Evolutionary conservation across 2,329 filamentous ascomycete species (phyloP), one percentile per base, ranked within the genome.

Genomic region (Rasamsonia emersonii): DNA sequence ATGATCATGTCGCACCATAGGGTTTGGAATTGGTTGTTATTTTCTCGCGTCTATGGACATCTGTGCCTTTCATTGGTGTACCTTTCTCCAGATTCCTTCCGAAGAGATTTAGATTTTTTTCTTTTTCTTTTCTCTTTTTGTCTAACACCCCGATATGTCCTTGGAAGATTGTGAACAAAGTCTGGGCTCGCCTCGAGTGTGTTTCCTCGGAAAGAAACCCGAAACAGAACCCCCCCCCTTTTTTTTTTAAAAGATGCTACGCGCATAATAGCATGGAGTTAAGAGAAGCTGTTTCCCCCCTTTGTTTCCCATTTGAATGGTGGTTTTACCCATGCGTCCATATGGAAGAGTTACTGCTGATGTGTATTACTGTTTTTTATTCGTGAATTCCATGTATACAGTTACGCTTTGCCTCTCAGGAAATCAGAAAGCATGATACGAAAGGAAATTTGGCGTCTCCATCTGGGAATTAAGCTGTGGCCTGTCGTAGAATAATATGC

Each of bases 21-120:
- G 42, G 48, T 43, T 51, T 44, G 48, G 44, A 56, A 48, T 51
- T 56, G 54, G 53, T 58, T 56, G 51, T 50, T 57, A 55, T 57
- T 45, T 50, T 44, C 46, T 47, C 46, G 43, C 41, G 50, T 45
- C 53, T 55, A 37, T 54, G 53, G 49, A 47, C 44, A 32, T 37
- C 34, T 37, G 30, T 36, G 40, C 40, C 47, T 46, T 47, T 32
- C 30, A 43, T 47, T 44, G 45, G 48, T 54, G 53, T 57, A 56
- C 52, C 30, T 30, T 46, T 38, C 35, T 47, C 41, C 41, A 32
- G 35, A 37, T n/a, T 39, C 37, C 34, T 39, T 41, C 40, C 38
- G 37, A 33, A 35, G 36, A 36, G 39, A 32, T 28, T 38, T 40
- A 9, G 30, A 24, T 32, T 33, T 10, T 28, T 26, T 26, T 18